phyloP scores from a whole-genome alignment of 768 basidiomycete species.

The Roridomyces roridus region DNA sequence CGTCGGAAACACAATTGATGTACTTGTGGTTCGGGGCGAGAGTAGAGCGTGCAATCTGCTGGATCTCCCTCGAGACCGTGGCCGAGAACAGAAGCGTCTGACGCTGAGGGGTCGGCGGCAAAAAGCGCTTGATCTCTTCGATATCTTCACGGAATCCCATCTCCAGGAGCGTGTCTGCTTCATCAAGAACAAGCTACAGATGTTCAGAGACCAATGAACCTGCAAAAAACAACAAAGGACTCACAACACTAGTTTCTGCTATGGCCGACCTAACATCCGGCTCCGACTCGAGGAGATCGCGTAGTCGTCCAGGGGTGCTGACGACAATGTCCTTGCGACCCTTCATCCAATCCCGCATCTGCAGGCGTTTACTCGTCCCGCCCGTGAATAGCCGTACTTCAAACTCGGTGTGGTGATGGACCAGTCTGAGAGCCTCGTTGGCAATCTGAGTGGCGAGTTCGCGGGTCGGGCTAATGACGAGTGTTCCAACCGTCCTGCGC shows the following conservation, averaged over 20 bases:
- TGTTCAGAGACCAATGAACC: conserved; percentile 11
- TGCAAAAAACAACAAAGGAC: conserved; percentile 29
- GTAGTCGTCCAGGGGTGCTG: conserved; percentile 87
- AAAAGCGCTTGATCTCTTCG: conserved; percentile 65
- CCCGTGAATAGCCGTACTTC: conserved; percentile 81
- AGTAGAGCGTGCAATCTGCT: conserved; percentile 67
- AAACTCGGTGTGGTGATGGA: conserved; percentile 64
- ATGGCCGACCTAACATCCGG: conserved; percentile 60
- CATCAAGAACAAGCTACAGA: conserved; percentile 83
- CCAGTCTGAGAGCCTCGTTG: conserved; percentile 74
- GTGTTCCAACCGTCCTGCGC: conserved; percentile 61
- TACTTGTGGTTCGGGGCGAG: conserved; percentile 68
- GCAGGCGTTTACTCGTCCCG: conserved; percentile 67
- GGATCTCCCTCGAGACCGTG: conserved; percentile 76
- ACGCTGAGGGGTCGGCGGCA: conserved; percentile 69
- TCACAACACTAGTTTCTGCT: conserved; percentile 61
- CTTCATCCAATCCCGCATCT: conserved; percentile 70
- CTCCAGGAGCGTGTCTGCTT: conserved; percentile 89
- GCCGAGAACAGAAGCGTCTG: conserved; percentile 95
- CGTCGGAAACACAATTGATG: conserved; percentile 73
- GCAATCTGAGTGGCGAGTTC: conserved; percentile 93
- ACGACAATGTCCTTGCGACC: conserved; percentile 83
- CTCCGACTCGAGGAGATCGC: conserved; percentile 71
- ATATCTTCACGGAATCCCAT: conserved; percentile 94
- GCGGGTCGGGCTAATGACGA: conserved; percentile 89